Evolutionary conservation across 371 early-diverging fungal species (phyloP), one percentile per base, ranked within the genome.

Genomic region (Haplosporangium sp.): DNA sequence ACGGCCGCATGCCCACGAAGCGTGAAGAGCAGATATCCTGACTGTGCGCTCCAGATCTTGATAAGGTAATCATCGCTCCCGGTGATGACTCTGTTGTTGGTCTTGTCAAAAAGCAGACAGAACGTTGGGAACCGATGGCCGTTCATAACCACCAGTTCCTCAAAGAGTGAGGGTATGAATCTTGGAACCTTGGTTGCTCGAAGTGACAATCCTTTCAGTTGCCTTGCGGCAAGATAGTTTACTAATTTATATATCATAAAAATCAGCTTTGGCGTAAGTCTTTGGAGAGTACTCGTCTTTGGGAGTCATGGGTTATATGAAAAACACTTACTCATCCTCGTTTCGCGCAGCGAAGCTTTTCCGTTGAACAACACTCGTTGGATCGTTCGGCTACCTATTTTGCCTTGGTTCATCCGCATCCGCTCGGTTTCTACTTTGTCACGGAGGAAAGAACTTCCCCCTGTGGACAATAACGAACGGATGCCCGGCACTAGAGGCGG

Each of bases 61-160:
- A 95, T 90, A 20, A 96, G 80, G 42, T 87, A 90, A 73, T 96
- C 97, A 72, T 96, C 97, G 75, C 95, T 92, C 45, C 92, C 90
- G 1, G 95, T 95, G 59, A 94, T 88, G 54, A 94, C 84, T 11
- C 94, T 84, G 50, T 83, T 76, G 38, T 92, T 88, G 0, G 93
- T 90, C 54, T 87, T 83, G 76, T 95, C 95, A 68, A 94, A 95
- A 20, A 87, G 83, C 10, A 90, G 82, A 67, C 92, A 93, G 73
- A 86, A 95, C 4, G 91, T 89, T 38, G 93, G 87, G 59, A 83
- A 86, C 41, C 91, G 84, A 80, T 95, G 95, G 1, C 95, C 95
- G 59, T 87, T 88, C 67, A 93, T 84, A 38, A 87, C 85, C 18
- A 90, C 91, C 18, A 89, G 82, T 85, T 88, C 77, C 52, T 82